Evolutionary conservation across 345 rosid species (phyloP).

Genomic region (Eucalyptus sideroxylon): DNA sequence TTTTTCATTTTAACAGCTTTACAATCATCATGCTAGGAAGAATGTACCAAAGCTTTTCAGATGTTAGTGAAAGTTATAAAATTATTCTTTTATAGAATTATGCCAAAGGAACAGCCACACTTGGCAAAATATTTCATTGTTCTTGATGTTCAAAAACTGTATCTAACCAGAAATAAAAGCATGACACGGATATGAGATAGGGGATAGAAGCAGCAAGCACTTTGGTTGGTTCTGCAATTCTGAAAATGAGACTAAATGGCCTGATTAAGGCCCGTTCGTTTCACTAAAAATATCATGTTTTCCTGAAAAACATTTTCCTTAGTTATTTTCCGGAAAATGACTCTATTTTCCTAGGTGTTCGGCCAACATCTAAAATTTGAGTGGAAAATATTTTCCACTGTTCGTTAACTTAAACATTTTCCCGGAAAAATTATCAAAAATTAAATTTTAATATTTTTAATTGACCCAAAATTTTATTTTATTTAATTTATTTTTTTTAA

Average conservation of each 20-base stretch:
- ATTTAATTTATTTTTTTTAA: too few relatives aligned
- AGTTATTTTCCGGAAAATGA: too few relatives aligned
- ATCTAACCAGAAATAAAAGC: not conserved
- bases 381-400: too few relatives aligned
- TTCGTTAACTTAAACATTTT: too few relatives aligned
- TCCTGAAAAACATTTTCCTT: too few relatives aligned
- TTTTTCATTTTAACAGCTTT: not conserved
- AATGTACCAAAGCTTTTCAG: not conserved
- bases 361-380: too few relatives aligned
- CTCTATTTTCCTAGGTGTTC: too few relatives aligned
- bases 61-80: not conserved
- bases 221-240: not conserved
- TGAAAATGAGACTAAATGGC: not conserved
- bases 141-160: not conserved
- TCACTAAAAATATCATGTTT: too few relatives aligned
- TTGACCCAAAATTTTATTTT: too few relatives aligned
- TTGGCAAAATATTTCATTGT: not conserved
- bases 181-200: not conserved
- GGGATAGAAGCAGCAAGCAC: not conserved
- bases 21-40: not conserved
- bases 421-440: too few relatives aligned
- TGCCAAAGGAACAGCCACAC: not conserved
- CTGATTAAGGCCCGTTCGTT: not conserved
- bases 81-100: not conserved
- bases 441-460: too few relatives aligned